Evolutionary conservation across 441 rosid genomes (phyloP), one percentile per base, ranked within the genome.

Genomic region (Adansonia rubrostipa): DNA sequence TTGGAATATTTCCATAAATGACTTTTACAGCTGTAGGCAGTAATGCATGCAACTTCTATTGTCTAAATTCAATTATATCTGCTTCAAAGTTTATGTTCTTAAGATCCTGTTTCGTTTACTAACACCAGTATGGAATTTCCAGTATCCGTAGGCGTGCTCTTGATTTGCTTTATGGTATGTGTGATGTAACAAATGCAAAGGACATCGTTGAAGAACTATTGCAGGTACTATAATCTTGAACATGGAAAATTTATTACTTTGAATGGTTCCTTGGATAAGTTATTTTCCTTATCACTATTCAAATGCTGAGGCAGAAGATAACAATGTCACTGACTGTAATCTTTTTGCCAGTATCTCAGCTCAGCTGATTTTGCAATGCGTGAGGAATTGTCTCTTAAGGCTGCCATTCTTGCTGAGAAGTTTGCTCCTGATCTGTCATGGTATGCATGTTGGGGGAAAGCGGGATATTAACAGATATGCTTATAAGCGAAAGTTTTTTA

Each of bases 391-490:
- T 89, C 99, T 61, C 97, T 97, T 67, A 97, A 97, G 88, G 98
- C 99, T 84, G 99, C 99, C 77, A 97, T 97, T 82, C 98, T 97
- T 79, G 97, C 99, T 3, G 99, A 97, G 85, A 97, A 97, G 88
- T 97, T 97, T 87, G 98, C 99, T 79, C 98, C 99, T 83, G 99
- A 97, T 91, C 87, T 97, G 66, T 97, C 99, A 78, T 97, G 99
- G 99, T 97, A 86, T 86, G 92, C 68, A 75, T 19, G 14, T 70
- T 17, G 20, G 36, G n/a, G 48, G 28, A 51, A 24, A 62, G 53
- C 36, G 6, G 65, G 51, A 47, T 72, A 1, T 17, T 73, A 42
- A 13, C 53, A 5, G 53, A 73, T 58, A 19, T 73, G 65, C 17
- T 40, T 42, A 42, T 17, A n/a, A 73, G 9, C 19, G 54, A 19